Evolutionary conservation across 2,329 filamentous ascomycete genomes (phyloP).

Genomic region (Cryphonectria radicalis): DNA sequence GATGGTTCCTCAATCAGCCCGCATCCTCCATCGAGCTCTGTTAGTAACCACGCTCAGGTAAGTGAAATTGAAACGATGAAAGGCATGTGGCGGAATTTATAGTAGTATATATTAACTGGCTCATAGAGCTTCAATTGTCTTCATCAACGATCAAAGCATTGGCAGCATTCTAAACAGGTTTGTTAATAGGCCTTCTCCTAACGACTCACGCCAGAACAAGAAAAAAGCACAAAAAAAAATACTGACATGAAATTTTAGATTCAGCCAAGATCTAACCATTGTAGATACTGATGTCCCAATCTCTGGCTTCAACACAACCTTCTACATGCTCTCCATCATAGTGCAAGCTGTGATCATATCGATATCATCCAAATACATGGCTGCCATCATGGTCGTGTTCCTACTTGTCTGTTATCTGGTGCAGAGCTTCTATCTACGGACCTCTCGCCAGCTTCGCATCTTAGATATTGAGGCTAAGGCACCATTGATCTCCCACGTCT

Average conservation of each 20-base stretch:
- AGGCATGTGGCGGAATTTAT: no score
- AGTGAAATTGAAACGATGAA: neutral
- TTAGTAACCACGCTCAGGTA: neutral
- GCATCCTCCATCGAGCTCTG: neutral
- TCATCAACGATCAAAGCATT: neutral
- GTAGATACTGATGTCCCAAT: neutral
- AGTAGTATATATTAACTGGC: neutral
- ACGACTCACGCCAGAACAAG: no score
- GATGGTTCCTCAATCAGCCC: neutral
- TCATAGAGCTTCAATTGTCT: neutral
- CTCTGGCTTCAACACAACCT: neutral
- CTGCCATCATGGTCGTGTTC: neutral
- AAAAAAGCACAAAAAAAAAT: neutral
- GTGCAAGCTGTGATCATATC: neutral
- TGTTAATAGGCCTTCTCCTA: neutral
- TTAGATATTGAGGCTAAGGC: slow-evolving; percentile 48
- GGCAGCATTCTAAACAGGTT: neutral
- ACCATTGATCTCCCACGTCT: slow-evolving; percentile 46
- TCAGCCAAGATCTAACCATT: neutral
- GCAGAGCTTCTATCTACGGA: slow-evolving; percentile 46
- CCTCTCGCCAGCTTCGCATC: slow-evolving; percentile 47
- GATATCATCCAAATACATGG: neutral
- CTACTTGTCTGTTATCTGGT: slow-evolving; percentile 32
- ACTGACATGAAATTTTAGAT: neutral
- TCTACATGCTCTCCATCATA: neutral